These are phyloP conservation scores for Backusella westeae DNA, from an alignment of 192 early-diverging fungal genomes.

Conservation along the genomic window DNA sequence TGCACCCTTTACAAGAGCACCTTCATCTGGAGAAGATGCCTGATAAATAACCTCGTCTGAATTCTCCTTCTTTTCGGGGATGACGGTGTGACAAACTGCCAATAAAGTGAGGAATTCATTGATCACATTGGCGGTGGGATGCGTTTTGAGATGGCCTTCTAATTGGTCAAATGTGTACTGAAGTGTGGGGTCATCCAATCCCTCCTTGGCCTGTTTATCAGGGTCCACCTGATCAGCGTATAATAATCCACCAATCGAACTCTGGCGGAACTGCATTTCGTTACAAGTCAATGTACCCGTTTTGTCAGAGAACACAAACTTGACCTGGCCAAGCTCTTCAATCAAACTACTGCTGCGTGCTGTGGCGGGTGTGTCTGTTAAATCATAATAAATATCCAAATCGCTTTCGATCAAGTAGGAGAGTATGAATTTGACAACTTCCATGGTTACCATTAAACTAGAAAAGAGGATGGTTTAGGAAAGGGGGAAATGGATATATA, in stretches of 20 bases:
- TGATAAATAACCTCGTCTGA: conserved; percentile 81
- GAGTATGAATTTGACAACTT: conserved; percentile 93
- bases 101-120: conserved; percentile 90
- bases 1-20: conserved; percentile 85
- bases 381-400: conserved; percentile 94
- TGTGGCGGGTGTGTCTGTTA: conserved; percentile 88
- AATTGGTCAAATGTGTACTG: conserved; percentile 64
- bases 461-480: conserved; percentile 24
- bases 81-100: conserved; percentile 97
- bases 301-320: conserved; percentile 98
- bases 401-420: conserved; percentile 88
- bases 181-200: conserved; percentile 59
- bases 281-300: conserved; percentile 87
- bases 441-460: conserved; percentile 98
- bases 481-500: conserved; percentile 8
- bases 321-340: conserved; percentile 91
- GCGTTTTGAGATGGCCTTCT: conserved; percentile 54
- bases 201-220: conserved; percentile 78
- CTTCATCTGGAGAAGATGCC: conserved; percentile 96
- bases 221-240: conserved; percentile 92
- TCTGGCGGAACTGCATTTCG: conserved; percentile 86
- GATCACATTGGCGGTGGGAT: conserved; percentile 67
- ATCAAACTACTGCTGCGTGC: conserved; percentile 90
- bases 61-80: conserved; percentile 76
- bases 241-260: conserved; percentile 85